Percentiles rank a stretch among this genome's conserved stretches.
These are phyloP conservation scores for Neurospora africana DNA, from an alignment of 495 filamentous ascomycete genomes.

Conservation along the genomic window DNA sequence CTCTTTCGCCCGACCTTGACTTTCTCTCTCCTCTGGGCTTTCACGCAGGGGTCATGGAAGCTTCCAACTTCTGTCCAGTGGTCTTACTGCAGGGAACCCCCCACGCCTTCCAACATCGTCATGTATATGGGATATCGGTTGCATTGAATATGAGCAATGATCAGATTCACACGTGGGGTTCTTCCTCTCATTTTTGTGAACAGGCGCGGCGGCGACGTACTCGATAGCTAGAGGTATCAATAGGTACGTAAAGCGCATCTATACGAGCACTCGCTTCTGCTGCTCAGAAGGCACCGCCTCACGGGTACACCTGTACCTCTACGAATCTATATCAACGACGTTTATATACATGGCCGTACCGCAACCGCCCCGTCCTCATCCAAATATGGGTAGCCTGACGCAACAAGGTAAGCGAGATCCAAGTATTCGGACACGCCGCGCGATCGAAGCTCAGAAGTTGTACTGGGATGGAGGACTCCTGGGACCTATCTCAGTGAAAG, in stretches of 20 bases:
- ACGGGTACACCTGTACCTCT: neutral
- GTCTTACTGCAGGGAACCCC: neutral
- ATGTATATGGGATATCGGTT: neutral
- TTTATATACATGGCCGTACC: neutral
- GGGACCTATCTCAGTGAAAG: neutral
- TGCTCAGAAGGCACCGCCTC: neutral
- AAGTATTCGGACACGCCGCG: neutral
- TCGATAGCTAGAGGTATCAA: neutral
- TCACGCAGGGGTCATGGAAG: conserved; percentile 15
- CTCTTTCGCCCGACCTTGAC: neutral
- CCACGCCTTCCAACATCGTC: neutral
- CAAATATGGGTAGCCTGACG: neutral
- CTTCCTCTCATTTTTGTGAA: neutral
- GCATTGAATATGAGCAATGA: neutral
- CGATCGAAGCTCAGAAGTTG: neutral
- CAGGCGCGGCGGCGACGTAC: neutral
- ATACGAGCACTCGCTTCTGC: neutral
- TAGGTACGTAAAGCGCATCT: neutral
- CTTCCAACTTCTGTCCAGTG: neutral
- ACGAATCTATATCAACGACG: neutral
- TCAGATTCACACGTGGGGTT: neutral
- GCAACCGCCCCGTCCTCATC: neutral
- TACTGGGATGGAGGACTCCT: neutral
- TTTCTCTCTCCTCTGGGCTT: conserved; percentile 6
- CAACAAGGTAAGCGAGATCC: neutral